Evolutionary conservation across 345 rosid genomes (phyloP).

Genomic region (thale cress (Arabidopsis thaliana)): TAIR10.1 NC_003074.8:21231001-21231500

Average conservation of each 20-base stretch:
- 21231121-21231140: constrained; percentile 68
- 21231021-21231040: constrained; percentile 62
- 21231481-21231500: constrained; percentile 72
- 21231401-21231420: constrained; percentile 65
- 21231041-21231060: constrained; percentile 59
- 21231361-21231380: constrained; percentile 91
- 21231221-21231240: constrained; percentile 65
- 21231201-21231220: constrained; percentile 58
- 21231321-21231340: constrained; percentile 67
- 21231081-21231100: constrained; percentile 18
- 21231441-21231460: constrained; percentile 71
- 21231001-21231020: constrained; percentile 64
- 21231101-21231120: constrained; percentile 45
- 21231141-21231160: constrained; percentile 60
- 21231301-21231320: constrained; percentile 89
- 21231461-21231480: constrained; percentile 52
- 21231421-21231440: constrained; percentile 66
- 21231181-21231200: constrained; percentile 63
- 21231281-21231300: constrained; percentile 89
- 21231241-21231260: constrained; percentile 64
- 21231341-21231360: constrained; percentile 76
- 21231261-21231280: constrained; percentile 69
- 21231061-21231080: constrained; percentile 52
- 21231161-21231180: constrained; percentile 59
- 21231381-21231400: constrained; percentile 73